phyloP scores from a whole-genome alignment of 2,329 filamentous ascomycete species.

The Sclerotiophoma versabilis region DNA sequence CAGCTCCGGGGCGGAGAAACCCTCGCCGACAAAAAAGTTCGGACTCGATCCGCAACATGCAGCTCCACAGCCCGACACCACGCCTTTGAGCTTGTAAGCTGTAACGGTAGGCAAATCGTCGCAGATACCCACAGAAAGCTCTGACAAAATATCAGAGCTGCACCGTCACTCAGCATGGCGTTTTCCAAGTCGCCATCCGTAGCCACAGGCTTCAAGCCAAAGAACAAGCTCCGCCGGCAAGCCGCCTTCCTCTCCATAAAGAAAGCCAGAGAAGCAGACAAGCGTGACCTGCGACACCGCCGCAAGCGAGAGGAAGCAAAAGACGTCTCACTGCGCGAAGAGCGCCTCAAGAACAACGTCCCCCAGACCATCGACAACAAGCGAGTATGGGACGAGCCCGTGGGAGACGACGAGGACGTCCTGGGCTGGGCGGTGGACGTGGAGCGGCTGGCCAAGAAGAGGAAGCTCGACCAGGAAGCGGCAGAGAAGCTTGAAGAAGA shows the following conservation, averaged over 20 bases:
- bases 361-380: conserved; percentile 58
- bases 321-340: conserved; percentile 76
- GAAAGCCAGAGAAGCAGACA: conserved; percentile 74
- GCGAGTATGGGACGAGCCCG: conserved; percentile 76
- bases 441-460: conserved; percentile 53
- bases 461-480: conserved; percentile 52
- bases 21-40: conserved; percentile 27
- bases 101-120: not conserved
- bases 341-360: conserved; percentile 78
- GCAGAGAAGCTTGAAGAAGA: conserved; percentile 35
- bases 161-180: conserved; percentile 52
- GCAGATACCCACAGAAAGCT: not conserved
- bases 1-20: conserved; percentile 9
- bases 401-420: conserved; percentile 53
- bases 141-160: not conserved
- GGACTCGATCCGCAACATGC: not conserved
- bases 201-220: conserved; percentile 62
- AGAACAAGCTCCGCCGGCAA: conserved; percentile 82
- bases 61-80: not conserved
- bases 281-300: conserved; percentile 77
- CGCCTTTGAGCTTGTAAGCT: not conserved
- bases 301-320: conserved; percentile 85
- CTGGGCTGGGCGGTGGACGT: conserved; percentile 55
- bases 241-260: conserved; percentile 82
- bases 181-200: conserved; percentile 56